Conservation (phyloP, 257 asterid genomes). For the Capsicum baccatum region DNA sequence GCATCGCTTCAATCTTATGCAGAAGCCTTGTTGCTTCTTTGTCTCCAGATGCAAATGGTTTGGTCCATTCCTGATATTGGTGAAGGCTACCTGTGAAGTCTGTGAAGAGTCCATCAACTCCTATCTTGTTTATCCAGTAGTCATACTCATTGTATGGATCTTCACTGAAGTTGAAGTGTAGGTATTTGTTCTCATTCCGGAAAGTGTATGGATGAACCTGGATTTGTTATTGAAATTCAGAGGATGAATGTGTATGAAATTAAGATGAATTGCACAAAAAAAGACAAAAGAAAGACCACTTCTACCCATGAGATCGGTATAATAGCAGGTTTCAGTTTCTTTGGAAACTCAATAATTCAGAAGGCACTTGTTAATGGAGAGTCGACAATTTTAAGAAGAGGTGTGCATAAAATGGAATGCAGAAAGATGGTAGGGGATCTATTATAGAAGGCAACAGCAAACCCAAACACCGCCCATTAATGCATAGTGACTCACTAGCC, state of each 20-base stretch:
- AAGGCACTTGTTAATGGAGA: not conserved
- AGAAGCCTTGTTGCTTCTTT: conserved; percentile 59
- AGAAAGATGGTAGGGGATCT: conserved; percentile 8
- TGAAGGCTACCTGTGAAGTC: conserved; percentile 94
- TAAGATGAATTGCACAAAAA: conserved; percentile 9
- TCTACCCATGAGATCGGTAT: not conserved
- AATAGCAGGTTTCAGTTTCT: not conserved
- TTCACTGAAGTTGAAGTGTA: conserved; percentile 88
- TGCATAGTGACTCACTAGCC: not conserved
- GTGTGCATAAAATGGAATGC: not conserved
- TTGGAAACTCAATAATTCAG: not conserved
- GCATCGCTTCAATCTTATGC: conserved; percentile 58
- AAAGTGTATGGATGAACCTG: conserved; percentile 97
- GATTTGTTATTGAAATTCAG: conserved; percentile 12
- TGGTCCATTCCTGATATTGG: conserved; percentile 81
- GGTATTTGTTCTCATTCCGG: conserved; percentile 73
- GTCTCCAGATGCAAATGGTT: conserved; percentile 54
- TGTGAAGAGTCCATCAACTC: conserved; percentile 92
- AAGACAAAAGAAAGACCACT: not conserved
- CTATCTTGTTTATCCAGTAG: conserved; percentile 76
- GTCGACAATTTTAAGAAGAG: not conserved
- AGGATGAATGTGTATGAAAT: conserved; percentile 15
- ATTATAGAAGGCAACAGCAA: not conserved
- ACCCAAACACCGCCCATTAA: not conserved
- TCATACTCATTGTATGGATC: conserved; percentile 86